phyloP scores from a whole-genome alignment of 164 flowering plant genomes.

The Vitis rotundifolia region DNA sequence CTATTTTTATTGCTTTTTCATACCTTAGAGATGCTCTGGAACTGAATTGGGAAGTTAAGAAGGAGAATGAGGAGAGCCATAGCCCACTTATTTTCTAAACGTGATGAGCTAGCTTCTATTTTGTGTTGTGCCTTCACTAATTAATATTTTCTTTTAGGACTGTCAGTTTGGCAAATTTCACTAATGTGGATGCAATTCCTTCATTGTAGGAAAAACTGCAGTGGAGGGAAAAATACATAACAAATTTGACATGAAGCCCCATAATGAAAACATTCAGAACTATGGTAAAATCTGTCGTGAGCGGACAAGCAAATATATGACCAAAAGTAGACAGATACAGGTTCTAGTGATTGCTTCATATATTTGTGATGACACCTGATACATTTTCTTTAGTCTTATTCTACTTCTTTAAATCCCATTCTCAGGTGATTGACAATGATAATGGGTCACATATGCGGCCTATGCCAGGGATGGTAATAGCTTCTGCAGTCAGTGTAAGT shows the following conservation, averaged over 20 bases:
- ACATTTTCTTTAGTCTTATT: background rate
- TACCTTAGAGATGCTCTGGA: background rate
- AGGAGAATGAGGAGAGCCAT: background rate
- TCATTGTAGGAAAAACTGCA: slow-evolving; percentile 55
- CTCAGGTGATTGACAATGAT: slow-evolving; percentile 62
- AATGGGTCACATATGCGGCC: slow-evolving; percentile 63
- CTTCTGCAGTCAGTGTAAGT: slow-evolving; percentile 33
- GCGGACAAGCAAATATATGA: slow-evolving; percentile 67
- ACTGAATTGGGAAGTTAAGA: background rate
- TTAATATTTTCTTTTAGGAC: slow-evolving; percentile 4
- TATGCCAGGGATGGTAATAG: slow-evolving; percentile 51
- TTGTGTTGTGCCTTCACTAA: background rate
- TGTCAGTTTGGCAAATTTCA: slow-evolving; percentile 10
- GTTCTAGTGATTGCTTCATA: slow-evolving; percentile 21
- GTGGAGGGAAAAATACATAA: slow-evolving; percentile 77
- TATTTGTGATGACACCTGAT: background rate
- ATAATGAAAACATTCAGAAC: slow-evolving; percentile 47
- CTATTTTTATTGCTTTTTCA: background rate
- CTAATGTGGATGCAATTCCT: slow-evolving; percentile 9
- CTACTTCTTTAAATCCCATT: background rate
- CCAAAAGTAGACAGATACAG: slow-evolving; percentile 72
- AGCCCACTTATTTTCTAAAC: background rate
- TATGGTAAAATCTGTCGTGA: slow-evolving; percentile 83
- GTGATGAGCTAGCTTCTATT: too few relatives aligned
- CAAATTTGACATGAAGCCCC: slow-evolving; percentile 90